Conservation (phyloP, 352 stramenopile species). For the Nothophytophthora sp. region DNA sequence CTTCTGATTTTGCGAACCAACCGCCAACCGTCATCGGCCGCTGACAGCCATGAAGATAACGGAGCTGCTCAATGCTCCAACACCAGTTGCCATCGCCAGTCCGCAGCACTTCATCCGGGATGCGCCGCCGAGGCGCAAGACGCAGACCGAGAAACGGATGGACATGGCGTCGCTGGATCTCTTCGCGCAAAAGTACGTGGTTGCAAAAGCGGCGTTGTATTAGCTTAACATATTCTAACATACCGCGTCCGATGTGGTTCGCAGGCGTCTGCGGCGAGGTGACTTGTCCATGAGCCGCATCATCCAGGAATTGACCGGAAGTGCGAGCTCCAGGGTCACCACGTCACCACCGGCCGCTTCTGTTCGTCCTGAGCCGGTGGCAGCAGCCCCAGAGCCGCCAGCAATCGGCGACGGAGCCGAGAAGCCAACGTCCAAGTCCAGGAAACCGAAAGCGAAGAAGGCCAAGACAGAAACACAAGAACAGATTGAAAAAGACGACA, state of each 20-base stretch:
- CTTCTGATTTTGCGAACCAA: slow-evolving; percentile 19
- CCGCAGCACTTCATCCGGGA: neutral
- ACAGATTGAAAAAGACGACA: neutral
- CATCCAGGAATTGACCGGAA: slow-evolving; percentile 36
- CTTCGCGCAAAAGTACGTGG: slow-evolving; percentile 33
- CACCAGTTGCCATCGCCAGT: neutral
- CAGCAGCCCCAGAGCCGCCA: neutral
- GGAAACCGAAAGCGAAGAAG: neutral
- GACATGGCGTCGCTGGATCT: slow-evolving; percentile 63
- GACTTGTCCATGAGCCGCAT: slow-evolving; percentile 55
- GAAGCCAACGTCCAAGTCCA: slow-evolving; percentile 3
- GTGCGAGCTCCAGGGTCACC: neutral
- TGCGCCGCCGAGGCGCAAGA: neutral
- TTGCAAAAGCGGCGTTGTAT: neutral
- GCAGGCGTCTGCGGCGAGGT: slow-evolving; percentile 25
- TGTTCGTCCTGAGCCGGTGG: too few relatives aligned
- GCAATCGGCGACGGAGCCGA: neutral
- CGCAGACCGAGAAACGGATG: slow-evolving; percentile 28
- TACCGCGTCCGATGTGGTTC: neutral
- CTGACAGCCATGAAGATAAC: slow-evolving; percentile 33
- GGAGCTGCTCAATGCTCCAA: slow-evolving; percentile 27
- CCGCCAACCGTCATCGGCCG: neutral
- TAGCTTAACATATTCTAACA: neutral
- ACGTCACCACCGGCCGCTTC: too few relatives aligned
- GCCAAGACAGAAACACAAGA: neutral